Conservation (phyloP, 495 filamentous ascomycete species). For the Penicillium silybi region DNA sequence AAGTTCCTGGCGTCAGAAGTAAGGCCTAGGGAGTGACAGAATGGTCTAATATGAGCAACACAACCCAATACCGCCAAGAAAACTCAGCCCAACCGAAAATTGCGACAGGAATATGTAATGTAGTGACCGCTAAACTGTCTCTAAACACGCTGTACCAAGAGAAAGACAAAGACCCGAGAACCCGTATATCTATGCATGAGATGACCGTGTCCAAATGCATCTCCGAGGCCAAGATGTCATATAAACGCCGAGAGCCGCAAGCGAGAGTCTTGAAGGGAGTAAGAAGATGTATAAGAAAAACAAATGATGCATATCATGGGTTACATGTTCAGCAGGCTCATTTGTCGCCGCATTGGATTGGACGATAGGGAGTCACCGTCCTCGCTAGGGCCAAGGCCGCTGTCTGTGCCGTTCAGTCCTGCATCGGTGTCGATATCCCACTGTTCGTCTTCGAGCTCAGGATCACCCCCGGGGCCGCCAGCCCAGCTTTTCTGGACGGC, state of each 20-base stretch:
- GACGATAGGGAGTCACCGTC: constrained; percentile 58
- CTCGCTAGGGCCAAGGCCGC: constrained; percentile 51
- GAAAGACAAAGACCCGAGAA: neutral
- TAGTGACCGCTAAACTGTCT: constrained; percentile 16
- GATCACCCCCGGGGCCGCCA: constrained; percentile 32
- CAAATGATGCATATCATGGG: neutral
- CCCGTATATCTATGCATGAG: constrained; percentile 14
- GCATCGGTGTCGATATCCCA: constrained; percentile 82
- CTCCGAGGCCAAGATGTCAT: neutral
- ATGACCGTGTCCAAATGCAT: constrained; percentile 1
- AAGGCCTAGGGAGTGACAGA: too few species aligned
- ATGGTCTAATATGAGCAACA: neutral
- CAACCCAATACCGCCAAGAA: neutral
- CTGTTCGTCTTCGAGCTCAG: constrained; percentile 42
- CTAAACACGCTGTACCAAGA: neutral
- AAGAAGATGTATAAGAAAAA: neutral
- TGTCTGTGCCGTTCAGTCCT: constrained; percentile 50
- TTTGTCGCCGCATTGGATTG: constrained; percentile 64
- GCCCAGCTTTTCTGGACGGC: constrained; percentile 82
- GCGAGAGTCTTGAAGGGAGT: neutral
- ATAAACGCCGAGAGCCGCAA: neutral
- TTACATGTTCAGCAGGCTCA: constrained; percentile 56
- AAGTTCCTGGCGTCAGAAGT: neutral
- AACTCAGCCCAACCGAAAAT: neutral
- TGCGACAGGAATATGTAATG: constrained; percentile 3